Base-by-base conservation (phyloP, 2,329 filamentous ascomycete genomes). In the Curvularia hawaiiensis region DNA sequence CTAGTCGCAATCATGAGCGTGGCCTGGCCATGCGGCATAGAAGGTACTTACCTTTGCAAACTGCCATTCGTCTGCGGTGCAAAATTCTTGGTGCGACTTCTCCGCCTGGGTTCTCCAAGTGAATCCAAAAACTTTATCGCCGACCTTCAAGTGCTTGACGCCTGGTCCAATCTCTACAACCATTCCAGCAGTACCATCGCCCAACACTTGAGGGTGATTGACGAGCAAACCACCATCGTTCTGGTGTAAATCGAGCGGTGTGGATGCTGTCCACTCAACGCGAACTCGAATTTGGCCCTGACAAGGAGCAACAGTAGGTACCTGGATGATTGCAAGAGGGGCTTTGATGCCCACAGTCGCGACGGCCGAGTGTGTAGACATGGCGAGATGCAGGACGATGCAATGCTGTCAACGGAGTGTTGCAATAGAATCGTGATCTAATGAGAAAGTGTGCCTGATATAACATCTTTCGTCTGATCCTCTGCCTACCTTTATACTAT, bases 211-310 rank as follows among this genome's bases (percentile, higher is more conserved):
- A 0, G 85, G 85, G 24, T 79, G 73, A 28, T 76, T 65, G 11
- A 86, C 78, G 12, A 87, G 68, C 0, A 88, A 75, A 0, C 84
- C 84, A 35, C 85, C 85, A 63, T 88, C 85, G 44, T 84, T 83
- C 57, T 85, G 82, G 71, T 88, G 86, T 6, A 88, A 75, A 63
- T 88, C 85, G 0, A 88, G 75, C 0, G 86, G 86, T 1, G 83
- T 85, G 1, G 85, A 86, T 2, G 84, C 81, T 2, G 84, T 85
- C 83, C 84, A 88, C 56, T 82, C 75, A 10, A 85, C 82, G 26
- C 77, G 79, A 40, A 88, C 73, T 16, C 81, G 78, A 33, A 86
- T 79, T 70, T 88, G 82, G 35, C 81, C 78, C 11, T 48, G 62
- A 14, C 41, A 56, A 1, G 76, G 75, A 14, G 57, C 54, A 4